phyloP scores from a whole-genome alignment of 805 yeast species.

The Wickerhamiella siamensis region DNA sequence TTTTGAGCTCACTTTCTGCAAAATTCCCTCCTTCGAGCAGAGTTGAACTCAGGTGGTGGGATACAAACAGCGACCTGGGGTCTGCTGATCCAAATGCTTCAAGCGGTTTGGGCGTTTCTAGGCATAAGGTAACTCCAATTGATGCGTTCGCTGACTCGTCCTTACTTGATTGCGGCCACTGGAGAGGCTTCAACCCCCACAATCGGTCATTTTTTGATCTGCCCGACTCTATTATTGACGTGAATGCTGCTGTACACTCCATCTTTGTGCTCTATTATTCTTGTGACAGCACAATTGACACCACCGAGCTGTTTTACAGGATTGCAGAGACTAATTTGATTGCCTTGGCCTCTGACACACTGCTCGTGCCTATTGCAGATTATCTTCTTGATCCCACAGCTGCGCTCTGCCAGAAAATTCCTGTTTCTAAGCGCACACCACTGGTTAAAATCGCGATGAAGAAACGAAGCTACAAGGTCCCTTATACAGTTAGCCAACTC shows the following conservation, averaged over 20 bases:
- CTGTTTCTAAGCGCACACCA: not conserved
- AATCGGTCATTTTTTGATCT: not conserved
- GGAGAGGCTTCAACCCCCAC: not conserved
- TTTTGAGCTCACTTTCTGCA: not conserved
- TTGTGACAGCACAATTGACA: not conserved
- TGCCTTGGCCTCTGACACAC: not conserved
- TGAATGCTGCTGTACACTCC: not conserved
- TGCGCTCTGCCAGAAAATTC: not conserved
- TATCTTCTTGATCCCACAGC: not conserved
- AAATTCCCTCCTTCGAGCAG: not conserved
- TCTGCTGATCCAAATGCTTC: no score
- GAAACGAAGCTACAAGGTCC: not conserved
- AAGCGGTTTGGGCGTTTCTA: no score
- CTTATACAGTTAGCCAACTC: not conserved
- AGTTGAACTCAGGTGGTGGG: not conserved
- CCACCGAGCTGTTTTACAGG: not conserved
- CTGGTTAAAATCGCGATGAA: not conserved
- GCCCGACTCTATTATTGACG: not conserved
- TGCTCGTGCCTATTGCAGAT: not conserved
- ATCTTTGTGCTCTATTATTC: not conserved
- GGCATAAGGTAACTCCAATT: not conserved
- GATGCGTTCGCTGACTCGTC: no score
- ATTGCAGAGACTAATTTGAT: not conserved
- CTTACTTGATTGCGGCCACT: no score
- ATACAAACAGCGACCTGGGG: not conserved